A percentile compares a stretch with the other conserved stretches of the same genome.
Conservation (phyloP, 306 rosid species). For the Ammopiptanthus mongolicus region DNA sequence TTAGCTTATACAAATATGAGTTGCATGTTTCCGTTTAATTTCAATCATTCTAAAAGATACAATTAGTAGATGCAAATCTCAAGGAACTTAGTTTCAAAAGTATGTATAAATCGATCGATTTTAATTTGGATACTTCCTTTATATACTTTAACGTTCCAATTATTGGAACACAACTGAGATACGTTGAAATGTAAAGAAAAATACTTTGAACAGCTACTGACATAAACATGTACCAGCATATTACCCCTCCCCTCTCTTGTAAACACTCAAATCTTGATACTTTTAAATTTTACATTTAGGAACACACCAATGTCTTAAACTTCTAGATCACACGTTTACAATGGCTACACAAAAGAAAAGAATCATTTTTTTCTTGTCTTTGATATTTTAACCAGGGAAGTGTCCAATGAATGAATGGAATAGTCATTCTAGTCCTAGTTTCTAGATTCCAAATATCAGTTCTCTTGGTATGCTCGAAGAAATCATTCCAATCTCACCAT, state of each 20-base stretch:
- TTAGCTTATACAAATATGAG: background rate
- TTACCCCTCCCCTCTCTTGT: too few species aligned
- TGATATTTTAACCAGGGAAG: background rate
- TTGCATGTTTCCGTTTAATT: conserved; percentile 1
- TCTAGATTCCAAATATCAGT: background rate
- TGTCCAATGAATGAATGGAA: background rate
- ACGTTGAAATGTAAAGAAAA: background rate
- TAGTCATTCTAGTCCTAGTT: background rate
- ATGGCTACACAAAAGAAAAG: background rate
- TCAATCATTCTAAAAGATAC: background rate
- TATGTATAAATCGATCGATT: background rate
- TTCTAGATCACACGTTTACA: background rate
- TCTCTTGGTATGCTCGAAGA: background rate
- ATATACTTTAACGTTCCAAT: background rate
- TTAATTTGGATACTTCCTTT: background rate
- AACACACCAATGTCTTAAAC: background rate
- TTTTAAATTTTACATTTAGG: background rate
- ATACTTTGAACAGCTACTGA: background rate
- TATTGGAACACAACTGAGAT: background rate
- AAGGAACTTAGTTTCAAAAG: background rate
- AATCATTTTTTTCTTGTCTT: background rate
- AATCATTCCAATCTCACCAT: conserved; percentile 12
- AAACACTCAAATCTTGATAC: background rate
- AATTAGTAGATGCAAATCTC: background rate
- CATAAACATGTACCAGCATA: background rate